These are phyloP conservation scores for Kazachstania sp. DNA, from an alignment of 1,139 yeast genomes.

Conservation along the genomic window DNA sequence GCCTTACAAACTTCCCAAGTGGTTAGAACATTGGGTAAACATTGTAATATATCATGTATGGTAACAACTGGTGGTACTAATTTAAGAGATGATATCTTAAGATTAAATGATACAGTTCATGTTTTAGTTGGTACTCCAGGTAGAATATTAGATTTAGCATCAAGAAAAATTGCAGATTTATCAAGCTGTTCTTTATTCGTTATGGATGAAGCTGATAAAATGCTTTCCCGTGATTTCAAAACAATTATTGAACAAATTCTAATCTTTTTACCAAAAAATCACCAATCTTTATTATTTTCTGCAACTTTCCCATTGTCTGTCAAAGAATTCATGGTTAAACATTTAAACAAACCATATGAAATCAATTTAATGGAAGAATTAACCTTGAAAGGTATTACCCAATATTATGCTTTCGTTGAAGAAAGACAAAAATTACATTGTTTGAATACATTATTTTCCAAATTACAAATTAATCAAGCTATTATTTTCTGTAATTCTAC, in stretches of 20 bases:
- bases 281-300: constrained; percentile 82
- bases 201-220: constrained; percentile 99
- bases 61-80: constrained; percentile 98
- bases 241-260: constrained; percentile 82
- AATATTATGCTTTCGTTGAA: constrained; percentile 94
- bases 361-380: constrained; percentile 96
- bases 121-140: constrained; percentile 94
- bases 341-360: constrained; percentile 86
- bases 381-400: constrained; percentile 92
- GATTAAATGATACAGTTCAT: constrained; percentile 88
- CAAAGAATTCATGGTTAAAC: constrained; percentile 85
- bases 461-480: constrained; percentile 90
- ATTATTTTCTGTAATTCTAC: constrained; percentile 96
- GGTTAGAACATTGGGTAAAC: constrained; percentile 93
- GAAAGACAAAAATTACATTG: constrained; percentile 94
- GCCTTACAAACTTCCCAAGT: constrained; percentile 98
- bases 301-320: constrained; percentile 97
- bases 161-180: constrained; percentile 79
- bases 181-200: constrained; percentile 82
- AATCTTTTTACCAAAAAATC: constrained; percentile 65
- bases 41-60: constrained; percentile 88
- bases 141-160: constrained; percentile 88
- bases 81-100: constrained; percentile 84
- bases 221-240: constrained; percentile 86
- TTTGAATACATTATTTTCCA: constrained; percentile 86